phyloP scores from a whole-genome alignment of 2,329 filamentous ascomycete genomes.

The Xylaria sp. region DNA sequence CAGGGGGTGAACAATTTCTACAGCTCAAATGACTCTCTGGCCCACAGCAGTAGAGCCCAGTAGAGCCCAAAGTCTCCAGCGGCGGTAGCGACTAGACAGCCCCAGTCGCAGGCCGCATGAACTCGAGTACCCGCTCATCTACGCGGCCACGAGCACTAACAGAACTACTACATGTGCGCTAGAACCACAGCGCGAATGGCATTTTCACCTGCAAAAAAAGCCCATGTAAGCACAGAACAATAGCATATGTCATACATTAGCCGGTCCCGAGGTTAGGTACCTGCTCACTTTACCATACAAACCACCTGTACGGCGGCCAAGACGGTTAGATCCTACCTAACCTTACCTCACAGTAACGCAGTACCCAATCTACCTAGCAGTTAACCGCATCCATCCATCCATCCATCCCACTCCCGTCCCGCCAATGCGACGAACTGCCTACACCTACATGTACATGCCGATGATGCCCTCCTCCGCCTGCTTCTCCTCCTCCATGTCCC shows the following conservation, averaged over 20 bases:
- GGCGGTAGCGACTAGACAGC: not conserved
- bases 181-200: slow-evolving; percentile 4
- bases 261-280: not conserved
- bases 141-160: slow-evolving; percentile 15
- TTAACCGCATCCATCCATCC: not conserved
- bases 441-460: not conserved
- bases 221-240: not conserved
- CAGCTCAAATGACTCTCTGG: slow-evolving; percentile 30
- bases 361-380: not conserved
- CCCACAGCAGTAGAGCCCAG: slow-evolving; percentile 7
- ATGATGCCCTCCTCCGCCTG: slow-evolving; percentile 23
- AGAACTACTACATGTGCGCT: not conserved
- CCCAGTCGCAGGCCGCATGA: slow-evolving; percentile 1
- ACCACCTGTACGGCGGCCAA: not conserved
- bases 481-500: slow-evolving; percentile 11
- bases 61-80: not conserved
- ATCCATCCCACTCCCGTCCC: slow-evolving; percentile 12
- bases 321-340: not conserved
- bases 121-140: slow-evolving; percentile 3
- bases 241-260: slow-evolving; percentile 11
- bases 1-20: slow-evolving; percentile 28
- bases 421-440: slow-evolving; percentile 20
- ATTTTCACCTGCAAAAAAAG: not conserved
- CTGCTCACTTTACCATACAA: too few species aligned
- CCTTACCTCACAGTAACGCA: slow-evolving; percentile 1